Conservation (phyloP, 768 basidiomycete species). For the Postia placenta region DNA sequence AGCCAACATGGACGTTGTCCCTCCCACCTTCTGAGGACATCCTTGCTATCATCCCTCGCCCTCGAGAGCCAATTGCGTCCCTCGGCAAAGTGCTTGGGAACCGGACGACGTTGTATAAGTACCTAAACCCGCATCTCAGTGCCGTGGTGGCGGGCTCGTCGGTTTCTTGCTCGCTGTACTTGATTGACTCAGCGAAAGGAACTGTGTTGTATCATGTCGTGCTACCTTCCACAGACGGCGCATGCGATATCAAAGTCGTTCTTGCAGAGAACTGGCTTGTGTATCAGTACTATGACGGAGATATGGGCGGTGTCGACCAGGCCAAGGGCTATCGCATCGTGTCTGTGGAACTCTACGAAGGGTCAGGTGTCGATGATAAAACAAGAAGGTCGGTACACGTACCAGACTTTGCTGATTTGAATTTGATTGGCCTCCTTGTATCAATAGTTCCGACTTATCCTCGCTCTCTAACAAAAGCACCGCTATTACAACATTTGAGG, state of each 20-base stretch:
- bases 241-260: slow-evolving; percentile 61
- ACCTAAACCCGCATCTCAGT: slow-evolving; percentile 78
- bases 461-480: slow-evolving; percentile 48
- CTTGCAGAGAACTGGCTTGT: slow-evolving; percentile 92
- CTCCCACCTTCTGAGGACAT: slow-evolving; percentile 54
- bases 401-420: background rate
- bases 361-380: slow-evolving; percentile 58
- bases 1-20: slow-evolving; percentile 61
- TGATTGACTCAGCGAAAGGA: slow-evolving; percentile 80
- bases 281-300: slow-evolving; percentile 75
- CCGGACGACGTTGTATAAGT: slow-evolving; percentile 88
- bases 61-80: slow-evolving; percentile 57
- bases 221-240: slow-evolving; percentile 38
- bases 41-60: slow-evolving; percentile 41
- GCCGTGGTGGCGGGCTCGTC: slow-evolving; percentile 52
- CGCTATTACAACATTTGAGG: slow-evolving; percentile 54
- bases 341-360: slow-evolving; percentile 88
- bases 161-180: slow-evolving; percentile 54
- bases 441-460: slow-evolving; percentile 49
- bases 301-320: slow-evolving; percentile 36
- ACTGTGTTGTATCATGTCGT: slow-evolving; percentile 61
- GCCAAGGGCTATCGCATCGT: slow-evolving; percentile 70
- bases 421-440: background rate
- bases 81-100: slow-evolving; percentile 83
- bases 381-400: slow-evolving; percentile 51